Base-by-base conservation (phyloP, 768 basidiomycete genomes). In the Russula earlei region DNA sequence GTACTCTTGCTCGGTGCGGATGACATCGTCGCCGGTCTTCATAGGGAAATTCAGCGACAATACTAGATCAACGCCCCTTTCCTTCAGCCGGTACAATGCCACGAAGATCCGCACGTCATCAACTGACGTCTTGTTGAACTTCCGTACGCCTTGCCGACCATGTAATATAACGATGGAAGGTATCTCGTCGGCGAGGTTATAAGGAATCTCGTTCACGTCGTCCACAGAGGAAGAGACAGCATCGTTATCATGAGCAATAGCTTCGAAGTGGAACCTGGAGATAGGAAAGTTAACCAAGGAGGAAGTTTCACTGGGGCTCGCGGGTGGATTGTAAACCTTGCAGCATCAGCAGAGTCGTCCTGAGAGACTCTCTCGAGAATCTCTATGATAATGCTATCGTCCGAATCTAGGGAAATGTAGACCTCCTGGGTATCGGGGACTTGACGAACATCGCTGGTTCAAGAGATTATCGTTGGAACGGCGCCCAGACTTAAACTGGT, bases 391-490 rank as follows among this genome's bases (percentile, higher is more conserved):
- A 94, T 77, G 65, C 86, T 91, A 62, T 83, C 73, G 47, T 76
- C 76, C 5, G 83, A 86, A 46, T 80, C 69, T 6, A 79, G 78
- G 52, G 83, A 84, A 54, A 96, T 67, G 70, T 91, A 87, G 40
- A 96, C 95, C 67, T 98, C 96, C 69, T 99, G 95, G 4, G 82
- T 91, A 67, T 98, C 87, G 14, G 96, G 94, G 12, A 99, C 75
- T 70, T 97, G 89, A 52, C 95, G 90, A 6, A 84, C 56, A 48
- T 76, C 71, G 56, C 84, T 85, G 65, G 31, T 44, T 40, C 55
- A 31, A n/a, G 42, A 38, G n/a, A n/a, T n/a, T n/a, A 33, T 6
- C 49, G 56, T 49, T 42, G 36, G 31, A 19, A 54, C n/a, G 40
- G 20, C 4, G 40, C 37, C n/a, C 29, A 41, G 22, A 31, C 48